Conservation (phyloP, 441 rosid species). For the Jatropha multifida region DNA sequence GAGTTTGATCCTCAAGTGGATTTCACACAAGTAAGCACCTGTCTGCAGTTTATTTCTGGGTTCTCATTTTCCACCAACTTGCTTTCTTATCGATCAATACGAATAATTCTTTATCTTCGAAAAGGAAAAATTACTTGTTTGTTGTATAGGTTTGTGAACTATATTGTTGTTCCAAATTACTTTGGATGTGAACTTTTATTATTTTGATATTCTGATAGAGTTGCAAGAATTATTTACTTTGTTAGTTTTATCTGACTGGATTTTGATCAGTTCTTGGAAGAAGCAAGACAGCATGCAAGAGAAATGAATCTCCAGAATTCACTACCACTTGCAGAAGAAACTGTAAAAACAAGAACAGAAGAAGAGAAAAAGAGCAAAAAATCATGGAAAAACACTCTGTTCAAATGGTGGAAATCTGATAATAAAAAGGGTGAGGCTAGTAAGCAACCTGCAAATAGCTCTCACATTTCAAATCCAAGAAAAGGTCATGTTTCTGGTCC, state of each 20-base stretch:
- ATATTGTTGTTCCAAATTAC: neutral
- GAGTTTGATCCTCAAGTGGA: slow-evolving; percentile 49
- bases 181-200: neutral
- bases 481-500: slow-evolving; percentile 51
- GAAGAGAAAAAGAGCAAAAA: slow-evolving; percentile 40
- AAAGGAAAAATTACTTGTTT: neutral
- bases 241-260: slow-evolving; percentile 4
- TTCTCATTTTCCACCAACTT: neutral
- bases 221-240: neutral
- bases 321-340: slow-evolving; percentile 21
- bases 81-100: neutral
- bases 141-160: neutral
- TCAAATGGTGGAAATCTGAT: slow-evolving; percentile 54
- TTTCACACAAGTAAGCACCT: slow-evolving; percentile 42
- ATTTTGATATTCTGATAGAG: neutral
- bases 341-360: slow-evolving; percentile 16
- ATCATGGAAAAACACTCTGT: slow-evolving; percentile 45
- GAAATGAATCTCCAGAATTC: slow-evolving; percentile 24
- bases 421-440: slow-evolving; percentile 34
- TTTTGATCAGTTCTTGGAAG: slow-evolving; percentile 50
- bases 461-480: slow-evolving; percentile 29
- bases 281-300: slow-evolving; percentile 47
- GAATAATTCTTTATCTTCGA: neutral
- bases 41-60: slow-evolving; percentile 1
- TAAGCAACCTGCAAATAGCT: slow-evolving; percentile 21